Conservation (phyloP, 2,329 filamentous ascomycete genomes). For the Nothomitra cinnamomea region DNA sequence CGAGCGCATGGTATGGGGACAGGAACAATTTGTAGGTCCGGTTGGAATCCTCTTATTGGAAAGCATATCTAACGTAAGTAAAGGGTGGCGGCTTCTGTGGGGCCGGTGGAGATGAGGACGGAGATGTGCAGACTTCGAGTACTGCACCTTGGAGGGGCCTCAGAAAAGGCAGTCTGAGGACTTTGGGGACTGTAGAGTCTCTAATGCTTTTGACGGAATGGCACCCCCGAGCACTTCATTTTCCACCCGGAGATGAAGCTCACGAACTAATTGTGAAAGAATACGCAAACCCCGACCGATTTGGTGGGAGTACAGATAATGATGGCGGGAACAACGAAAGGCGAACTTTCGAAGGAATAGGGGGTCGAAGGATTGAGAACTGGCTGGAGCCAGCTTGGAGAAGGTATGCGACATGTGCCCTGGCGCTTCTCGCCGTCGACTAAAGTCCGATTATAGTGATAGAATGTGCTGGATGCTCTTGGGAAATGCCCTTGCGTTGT, state of each 20-base stretch:
- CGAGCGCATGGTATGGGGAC: slow-evolving; percentile 84
- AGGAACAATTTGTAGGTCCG: slow-evolving; percentile 62
- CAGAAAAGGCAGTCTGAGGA: slow-evolving; percentile 64
- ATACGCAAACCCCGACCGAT: background rate
- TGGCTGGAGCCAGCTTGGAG: slow-evolving; percentile 96
- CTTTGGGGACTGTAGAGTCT: slow-evolving; percentile 85
- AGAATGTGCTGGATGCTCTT: slow-evolving; percentile 97
- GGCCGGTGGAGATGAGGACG: background rate
- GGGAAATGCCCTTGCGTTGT: slow-evolving; percentile 75
- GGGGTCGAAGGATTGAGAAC: slow-evolving; percentile 74
- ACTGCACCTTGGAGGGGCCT: slow-evolving; percentile 47
- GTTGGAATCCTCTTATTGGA: too few species aligned
- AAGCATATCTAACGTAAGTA: background rate
- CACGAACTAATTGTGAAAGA: slow-evolving; percentile 46
- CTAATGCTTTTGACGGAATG: slow-evolving; percentile 90
- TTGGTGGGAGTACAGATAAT: background rate
- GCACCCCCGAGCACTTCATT: slow-evolving; percentile 89
- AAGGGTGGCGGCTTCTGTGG: slow-evolving; percentile 3
- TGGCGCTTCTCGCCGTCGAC: background rate
- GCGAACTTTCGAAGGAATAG: slow-evolving; percentile 37
- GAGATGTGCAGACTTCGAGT: slow-evolving; percentile 1
- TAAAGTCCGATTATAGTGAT: slow-evolving; percentile 31
- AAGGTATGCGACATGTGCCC: slow-evolving; percentile 25
- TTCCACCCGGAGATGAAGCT: slow-evolving; percentile 56
- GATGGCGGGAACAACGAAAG: background rate